A percentile compares a stretch with the other conserved stretches of the same genome.
These are phyloP conservation scores for Bruguiera hainesii DNA, from an alignment of 441 rosid genomes.

Conservation along the genomic window DNA sequence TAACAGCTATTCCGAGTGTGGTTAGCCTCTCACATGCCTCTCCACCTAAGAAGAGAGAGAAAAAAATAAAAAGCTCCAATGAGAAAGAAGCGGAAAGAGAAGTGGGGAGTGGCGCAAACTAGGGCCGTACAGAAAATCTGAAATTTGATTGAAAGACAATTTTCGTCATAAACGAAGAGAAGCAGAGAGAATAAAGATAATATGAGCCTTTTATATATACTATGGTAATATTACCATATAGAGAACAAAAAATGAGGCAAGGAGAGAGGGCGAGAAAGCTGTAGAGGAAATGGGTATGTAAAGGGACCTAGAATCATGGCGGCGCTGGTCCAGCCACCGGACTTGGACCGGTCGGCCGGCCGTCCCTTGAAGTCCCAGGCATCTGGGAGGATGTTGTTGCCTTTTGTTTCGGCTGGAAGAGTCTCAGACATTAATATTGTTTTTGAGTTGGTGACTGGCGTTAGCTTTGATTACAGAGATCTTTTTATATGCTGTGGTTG, in stretches of 20 bases:
- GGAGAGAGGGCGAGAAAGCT: not conserved
- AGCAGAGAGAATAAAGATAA: not conserved
- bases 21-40: conserved; percentile 86
- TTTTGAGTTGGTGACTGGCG: too few relatives aligned
- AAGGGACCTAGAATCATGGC: conserved; percentile 75
- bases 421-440: too few relatives aligned
- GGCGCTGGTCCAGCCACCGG: conserved; percentile 87
- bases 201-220: not conserved
- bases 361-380: conserved; percentile 92
- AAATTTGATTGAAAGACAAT: not conserved
- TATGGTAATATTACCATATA: too few relatives aligned
- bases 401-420: conserved; percentile 45
- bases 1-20: conserved; percentile 86
- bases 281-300: not conserved
- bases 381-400: conserved; percentile 50
- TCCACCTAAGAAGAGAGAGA: conserved; percentile 39
- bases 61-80: not conserved
- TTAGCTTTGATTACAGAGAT: too few relatives aligned
- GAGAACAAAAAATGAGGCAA: not conserved
- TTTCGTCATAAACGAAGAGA: not conserved
- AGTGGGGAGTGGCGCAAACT: too few relatives aligned
- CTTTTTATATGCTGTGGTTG: too few relatives aligned
- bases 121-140: too few relatives aligned
- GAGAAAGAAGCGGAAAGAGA: too few relatives aligned
- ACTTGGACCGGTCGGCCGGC: conserved; percentile 51